Conservation (phyloP, 768 basidiomycete genomes). For the Suillus tomentosus region DNA sequence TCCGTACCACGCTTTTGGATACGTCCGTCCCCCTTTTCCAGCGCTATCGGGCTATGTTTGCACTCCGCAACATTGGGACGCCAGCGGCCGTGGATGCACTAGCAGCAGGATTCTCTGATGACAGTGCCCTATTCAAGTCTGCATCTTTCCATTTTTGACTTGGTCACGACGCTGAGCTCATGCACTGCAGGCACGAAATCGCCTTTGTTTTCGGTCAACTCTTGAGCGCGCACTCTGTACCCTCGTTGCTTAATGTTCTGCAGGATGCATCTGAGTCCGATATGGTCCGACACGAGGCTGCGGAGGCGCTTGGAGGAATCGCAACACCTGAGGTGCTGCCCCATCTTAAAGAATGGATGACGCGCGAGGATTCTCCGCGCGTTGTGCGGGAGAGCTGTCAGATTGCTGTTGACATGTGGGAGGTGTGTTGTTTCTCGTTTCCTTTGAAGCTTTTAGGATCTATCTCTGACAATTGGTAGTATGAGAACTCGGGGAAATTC, state of each 20-base stretch:
- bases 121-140: conserved; percentile 91
- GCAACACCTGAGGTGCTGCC: conserved; percentile 90
- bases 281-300: conserved; percentile 99
- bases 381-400: conserved; percentile 97
- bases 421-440: conserved; percentile 49
- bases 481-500: conserved; percentile 80
- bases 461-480: conserved; percentile 39
- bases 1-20: conserved; percentile 69
- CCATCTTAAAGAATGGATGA: conserved; percentile 83
- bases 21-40: conserved; percentile 75
- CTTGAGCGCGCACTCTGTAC: conserved; percentile 84
- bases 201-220: conserved; percentile 99
- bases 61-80: conserved; percentile 90
- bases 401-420: conserved; percentile 97
- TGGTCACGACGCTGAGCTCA: neutral
- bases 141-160: conserved; percentile 24
- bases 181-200: conserved; percentile 82
- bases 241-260: conserved; percentile 80
- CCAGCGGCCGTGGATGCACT: conserved; percentile 86
- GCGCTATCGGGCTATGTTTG: conserved; percentile 98
- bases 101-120: conserved; percentile 86
- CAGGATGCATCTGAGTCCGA: conserved; percentile 73
- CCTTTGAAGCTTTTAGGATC: neutral
- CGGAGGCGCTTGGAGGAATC: conserved; percentile 97
- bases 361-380: conserved; percentile 72